Conservation (phyloP, 2,329 filamentous ascomycete species). For the Alternaria brassicicola region DNA sequence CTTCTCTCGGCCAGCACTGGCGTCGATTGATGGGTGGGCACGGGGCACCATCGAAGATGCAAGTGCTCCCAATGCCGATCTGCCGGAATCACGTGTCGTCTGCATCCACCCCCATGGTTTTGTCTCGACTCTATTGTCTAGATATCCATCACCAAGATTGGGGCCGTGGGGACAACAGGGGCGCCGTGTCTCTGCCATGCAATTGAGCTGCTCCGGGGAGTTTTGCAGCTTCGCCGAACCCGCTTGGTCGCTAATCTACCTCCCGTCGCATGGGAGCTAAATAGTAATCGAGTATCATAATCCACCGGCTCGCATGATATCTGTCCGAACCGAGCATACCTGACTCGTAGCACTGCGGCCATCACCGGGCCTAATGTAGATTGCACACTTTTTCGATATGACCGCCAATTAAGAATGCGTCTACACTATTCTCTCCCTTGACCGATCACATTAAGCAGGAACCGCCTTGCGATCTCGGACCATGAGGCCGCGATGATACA, state of each 20-base stretch:
- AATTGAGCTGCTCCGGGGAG: neutral
- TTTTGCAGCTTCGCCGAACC: neutral
- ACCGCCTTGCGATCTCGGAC: conserved; percentile 51
- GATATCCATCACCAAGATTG: conserved; percentile 1
- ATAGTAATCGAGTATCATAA: neutral
- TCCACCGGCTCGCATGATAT: neutral
- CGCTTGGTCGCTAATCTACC: neutral
- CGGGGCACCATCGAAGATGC: conserved; percentile 5
- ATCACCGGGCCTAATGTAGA: neutral
- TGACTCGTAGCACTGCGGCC: neutral
- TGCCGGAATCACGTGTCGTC: neutral
- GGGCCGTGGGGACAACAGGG: neutral
- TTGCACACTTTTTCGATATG: neutral
- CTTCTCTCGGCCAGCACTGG: conserved; percentile 27
- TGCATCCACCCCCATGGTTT: neutral
- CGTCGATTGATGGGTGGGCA: conserved; percentile 40
- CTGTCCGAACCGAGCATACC: neutral
- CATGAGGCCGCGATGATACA: conserved; percentile 32
- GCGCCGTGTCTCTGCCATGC: neutral
- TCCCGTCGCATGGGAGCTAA: neutral
- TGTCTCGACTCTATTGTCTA: neutral
- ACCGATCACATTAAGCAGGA: conserved; percentile 39
- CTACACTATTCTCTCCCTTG: neutral
- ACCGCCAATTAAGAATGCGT: neutral
- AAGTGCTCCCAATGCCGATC: conserved; percentile 6